These are phyloP conservation scores for Glycine tomentella DNA, from an alignment of 306 rosid genomes.

Conservation along the genomic window DNA sequence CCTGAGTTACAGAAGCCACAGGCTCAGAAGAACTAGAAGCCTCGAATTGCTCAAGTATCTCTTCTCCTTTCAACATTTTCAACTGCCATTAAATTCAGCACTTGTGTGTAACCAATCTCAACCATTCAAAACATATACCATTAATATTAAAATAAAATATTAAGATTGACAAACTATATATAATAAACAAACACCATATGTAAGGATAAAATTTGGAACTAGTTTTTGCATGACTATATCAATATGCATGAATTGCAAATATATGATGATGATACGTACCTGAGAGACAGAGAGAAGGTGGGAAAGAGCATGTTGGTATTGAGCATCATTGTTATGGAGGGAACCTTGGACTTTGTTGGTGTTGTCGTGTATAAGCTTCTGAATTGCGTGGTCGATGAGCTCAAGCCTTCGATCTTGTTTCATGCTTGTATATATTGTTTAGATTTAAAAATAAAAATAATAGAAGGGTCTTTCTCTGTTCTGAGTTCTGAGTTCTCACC, in stretches of 20 bases:
- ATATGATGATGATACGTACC: slow-evolving; percentile 39
- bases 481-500: not conserved
- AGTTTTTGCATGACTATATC: too few species aligned
- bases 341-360: not conserved
- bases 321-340: slow-evolving; percentile 47
- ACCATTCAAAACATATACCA: not conserved
- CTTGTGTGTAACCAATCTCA: not conserved
- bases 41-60: slow-evolving; percentile 31
- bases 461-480: not conserved
- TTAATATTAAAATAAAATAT: not conserved
- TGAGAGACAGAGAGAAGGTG: slow-evolving; percentile 34
- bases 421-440: slow-evolving; percentile 46
- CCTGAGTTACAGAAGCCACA: slow-evolving; percentile 26
- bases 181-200: not conserved
- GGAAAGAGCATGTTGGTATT: slow-evolving; percentile 56
- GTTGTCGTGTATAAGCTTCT: slow-evolving; percentile 60
- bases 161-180: too few species aligned
- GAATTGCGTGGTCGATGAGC: slow-evolving; percentile 65
- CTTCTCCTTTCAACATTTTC: slow-evolving; percentile 56
- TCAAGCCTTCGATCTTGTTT: slow-evolving; percentile 61
- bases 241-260: too few species aligned
- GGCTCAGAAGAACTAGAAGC: slow-evolving; percentile 16
- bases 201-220: not conserved
- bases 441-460: too few species aligned
- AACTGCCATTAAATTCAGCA: too few species aligned